Base-by-base conservation (phyloP, 192 early-diverging fungal species). In the Allomyces macrogynus region DNA sequence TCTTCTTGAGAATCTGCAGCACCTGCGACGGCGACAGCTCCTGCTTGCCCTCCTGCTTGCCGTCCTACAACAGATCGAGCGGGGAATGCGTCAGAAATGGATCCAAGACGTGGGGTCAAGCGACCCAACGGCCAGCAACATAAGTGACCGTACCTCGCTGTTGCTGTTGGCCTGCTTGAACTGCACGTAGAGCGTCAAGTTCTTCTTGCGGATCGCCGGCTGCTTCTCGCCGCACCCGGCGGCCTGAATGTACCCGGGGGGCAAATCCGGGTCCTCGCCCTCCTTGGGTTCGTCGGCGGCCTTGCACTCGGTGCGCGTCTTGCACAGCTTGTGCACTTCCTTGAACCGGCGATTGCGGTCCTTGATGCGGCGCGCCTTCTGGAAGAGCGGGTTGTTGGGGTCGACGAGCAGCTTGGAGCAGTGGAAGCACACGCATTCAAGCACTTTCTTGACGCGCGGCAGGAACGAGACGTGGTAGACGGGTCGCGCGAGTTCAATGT, bases 401-500 rank as follows among this genome's bases (percentile, higher is more conserved):
- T 93, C 87, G 7, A 90, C 80, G 75, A 95, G 95, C 63, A 98
- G 82, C 68, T 91, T 94, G 44, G 89, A 89, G 75, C 95, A 99
- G 63, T 84, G 77, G 72, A 85, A 87, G 76, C 95, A 99, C 62
- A 99, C 87, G 73, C 91, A 93, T 79, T 97, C 93, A 20, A 99
- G 83, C 62, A 94, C 85, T 78, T 96, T 96, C 75, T 99, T 99
- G 67, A 95, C 85, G 76, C 89, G 92, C 62, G 77, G 78, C 32
- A 99, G 79, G 77, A 92, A 95, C 66, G 92, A 67, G 69, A 88
- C 80, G 68, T 97, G 93, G 80, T 87, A 94, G 10, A 97, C 92
- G 24, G 95, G 95, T 74, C 87, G 89, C 42, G 90, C 90, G 9
- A 99, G 84, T 66, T 95, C 89, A 74, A 99, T 92, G 70, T 95